These are phyloP conservation scores for Elaeis oleifera DNA, from an alignment of 202 grass and related monocot species.

Conservation along the genomic window DNA sequence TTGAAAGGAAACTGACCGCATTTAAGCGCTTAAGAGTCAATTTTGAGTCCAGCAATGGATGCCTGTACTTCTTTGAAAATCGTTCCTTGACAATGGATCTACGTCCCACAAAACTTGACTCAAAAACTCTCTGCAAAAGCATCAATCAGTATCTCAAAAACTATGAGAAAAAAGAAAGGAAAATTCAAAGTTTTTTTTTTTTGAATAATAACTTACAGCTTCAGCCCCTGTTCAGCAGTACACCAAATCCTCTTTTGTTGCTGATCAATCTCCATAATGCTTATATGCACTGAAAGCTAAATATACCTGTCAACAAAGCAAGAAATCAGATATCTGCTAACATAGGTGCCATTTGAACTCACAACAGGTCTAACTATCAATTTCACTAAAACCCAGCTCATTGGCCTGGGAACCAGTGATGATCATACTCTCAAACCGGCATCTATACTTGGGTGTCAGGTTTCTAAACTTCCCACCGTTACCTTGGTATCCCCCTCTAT, in stretches of 20 bases:
- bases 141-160: constrained; percentile 23
- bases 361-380: too few species aligned
- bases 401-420: too few species aligned
- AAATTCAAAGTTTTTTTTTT: not conserved
- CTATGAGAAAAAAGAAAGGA: not conserved
- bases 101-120: constrained; percentile 61
- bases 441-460: too few species aligned
- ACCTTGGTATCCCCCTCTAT: too few species aligned
- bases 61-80: constrained; percentile 84
- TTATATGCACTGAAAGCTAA: not conserved
- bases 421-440: too few species aligned
- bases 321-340: too few species aligned
- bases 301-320: too few species aligned
- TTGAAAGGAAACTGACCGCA: constrained; percentile 42
- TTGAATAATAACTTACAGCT: constrained; percentile 41
- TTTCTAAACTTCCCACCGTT: too few species aligned
- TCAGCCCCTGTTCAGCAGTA: constrained; percentile 79
- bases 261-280: constrained; percentile 43
- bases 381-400: too few species aligned
- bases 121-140: constrained; percentile 64
- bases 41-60: constrained; percentile 72
- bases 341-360: too few species aligned
- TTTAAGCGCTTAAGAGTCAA: constrained; percentile 76
- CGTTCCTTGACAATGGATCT: constrained; percentile 78
- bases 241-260: constrained; percentile 38